phyloP scores from a whole-genome alignment of 2,329 filamentous ascomycete genomes.

The Ophiosphaerella herpotricha region DNA sequence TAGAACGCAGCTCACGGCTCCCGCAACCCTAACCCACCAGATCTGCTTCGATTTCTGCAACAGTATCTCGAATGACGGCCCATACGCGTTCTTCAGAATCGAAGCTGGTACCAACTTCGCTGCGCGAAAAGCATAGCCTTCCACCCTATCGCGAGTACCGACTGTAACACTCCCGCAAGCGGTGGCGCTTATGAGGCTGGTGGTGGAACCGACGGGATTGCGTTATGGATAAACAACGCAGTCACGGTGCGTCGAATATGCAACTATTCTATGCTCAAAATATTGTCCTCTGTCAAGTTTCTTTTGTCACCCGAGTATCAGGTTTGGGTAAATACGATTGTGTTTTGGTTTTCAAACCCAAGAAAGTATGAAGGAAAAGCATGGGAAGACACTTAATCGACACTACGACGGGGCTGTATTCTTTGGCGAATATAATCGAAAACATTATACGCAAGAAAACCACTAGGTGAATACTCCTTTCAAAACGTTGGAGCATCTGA shows the following conservation, averaged over 20 bases:
- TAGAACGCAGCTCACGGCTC: background rate
- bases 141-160: background rate
- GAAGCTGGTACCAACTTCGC: conserved; percentile 1
- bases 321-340: conserved; percentile 1
- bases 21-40: background rate
- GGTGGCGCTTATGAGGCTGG: background rate
- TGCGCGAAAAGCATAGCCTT: background rate
- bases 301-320: background rate
- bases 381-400: background rate
- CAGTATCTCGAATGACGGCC: background rate
- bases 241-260: conserved; percentile 1
- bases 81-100: background rate
- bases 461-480: no score
- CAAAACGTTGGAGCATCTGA: no score
- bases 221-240: background rate
- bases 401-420: background rate
- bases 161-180: background rate
- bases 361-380: background rate
- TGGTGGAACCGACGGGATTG: background rate
- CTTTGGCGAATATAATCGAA: no score
- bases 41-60: background rate
- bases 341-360: background rate
- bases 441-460: no score
- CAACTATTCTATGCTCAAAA: conserved; percentile 3
- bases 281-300: conserved; percentile 3